phyloP scores from a whole-genome alignment of 1,284 basidiomycete species.

The Stygiomarasmius scandens region DNA sequence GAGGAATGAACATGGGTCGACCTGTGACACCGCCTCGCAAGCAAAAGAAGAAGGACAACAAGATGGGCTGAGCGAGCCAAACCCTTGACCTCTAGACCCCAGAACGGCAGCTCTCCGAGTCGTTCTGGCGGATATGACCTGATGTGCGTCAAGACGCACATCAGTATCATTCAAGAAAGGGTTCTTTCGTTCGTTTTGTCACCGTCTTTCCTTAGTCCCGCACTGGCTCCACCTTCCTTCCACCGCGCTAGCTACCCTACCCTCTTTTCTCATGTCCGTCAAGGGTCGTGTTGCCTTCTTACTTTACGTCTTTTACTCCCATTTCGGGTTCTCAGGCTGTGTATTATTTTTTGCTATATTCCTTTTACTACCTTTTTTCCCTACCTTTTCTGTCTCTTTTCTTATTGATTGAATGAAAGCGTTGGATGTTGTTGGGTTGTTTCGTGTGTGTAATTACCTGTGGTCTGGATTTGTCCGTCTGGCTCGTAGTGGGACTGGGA shows the following conservation, averaged over 20 bases:
- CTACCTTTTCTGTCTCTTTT: constrained; percentile 2
- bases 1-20: constrained; percentile 77
- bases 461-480: too few species aligned
- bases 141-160: background rate
- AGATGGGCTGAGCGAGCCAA: constrained; percentile 52
- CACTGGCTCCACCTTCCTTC: constrained; percentile 30
- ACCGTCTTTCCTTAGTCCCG: constrained; percentile 27
- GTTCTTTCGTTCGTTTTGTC: constrained; percentile 16
- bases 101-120: constrained; percentile 2
- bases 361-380: background rate
- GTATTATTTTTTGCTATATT: constrained; percentile 18
- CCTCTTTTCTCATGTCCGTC: constrained; percentile 19
- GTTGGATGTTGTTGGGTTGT: too few species aligned
- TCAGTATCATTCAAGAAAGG: constrained; percentile 13
- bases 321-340: constrained; percentile 14
- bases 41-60: constrained; percentile 83
- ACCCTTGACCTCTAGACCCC: constrained; percentile 17
- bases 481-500: too few species aligned
- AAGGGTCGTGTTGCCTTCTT: constrained; percentile 18
- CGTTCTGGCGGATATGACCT: background rate
- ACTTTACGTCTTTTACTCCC: constrained; percentile 13
- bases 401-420: background rate
- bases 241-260: constrained; percentile 1
- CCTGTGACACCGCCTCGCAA: constrained; percentile 83
- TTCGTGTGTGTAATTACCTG: too few species aligned